Conservation (phyloP, 1,139 yeast species). For the Geotrichum europaeum region DNA sequence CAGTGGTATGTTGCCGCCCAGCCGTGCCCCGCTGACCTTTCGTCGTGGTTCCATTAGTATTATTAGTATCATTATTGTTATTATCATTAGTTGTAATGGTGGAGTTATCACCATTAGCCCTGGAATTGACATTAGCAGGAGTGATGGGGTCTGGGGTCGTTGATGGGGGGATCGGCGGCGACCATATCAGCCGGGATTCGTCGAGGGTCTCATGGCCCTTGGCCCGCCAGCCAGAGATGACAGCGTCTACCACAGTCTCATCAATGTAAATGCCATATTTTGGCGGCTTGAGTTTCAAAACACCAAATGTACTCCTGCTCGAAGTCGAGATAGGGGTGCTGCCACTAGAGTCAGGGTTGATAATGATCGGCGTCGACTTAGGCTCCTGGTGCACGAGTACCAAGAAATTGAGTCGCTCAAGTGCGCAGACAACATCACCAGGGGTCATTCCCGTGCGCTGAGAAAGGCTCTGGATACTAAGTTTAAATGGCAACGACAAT, state of each 20-base stretch:
- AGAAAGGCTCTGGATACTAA: constrained; percentile 43
- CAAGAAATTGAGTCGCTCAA: constrained; percentile 69
- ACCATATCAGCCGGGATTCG: constrained; percentile 56
- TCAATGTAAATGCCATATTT: constrained; percentile 55
- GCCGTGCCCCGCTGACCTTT: background rate
- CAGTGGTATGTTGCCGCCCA: background rate
- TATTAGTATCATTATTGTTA: background rate
- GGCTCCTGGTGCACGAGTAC: constrained; percentile 37
- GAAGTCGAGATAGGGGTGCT: background rate
- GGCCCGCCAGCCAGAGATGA: constrained; percentile 48
- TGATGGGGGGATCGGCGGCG: constrained; percentile 1
- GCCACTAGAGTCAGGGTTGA: background rate
- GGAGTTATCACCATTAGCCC: background rate
- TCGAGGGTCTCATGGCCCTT: constrained; percentile 52
- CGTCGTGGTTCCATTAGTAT: background rate
- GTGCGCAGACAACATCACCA: constrained; percentile 80
- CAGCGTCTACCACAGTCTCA: constrained; percentile 39
- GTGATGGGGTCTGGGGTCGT: background rate
- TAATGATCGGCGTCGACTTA: background rate
- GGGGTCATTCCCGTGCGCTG: constrained; percentile 71
- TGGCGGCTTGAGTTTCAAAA: background rate
- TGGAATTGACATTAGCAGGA: background rate
- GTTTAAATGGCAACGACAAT: background rate
- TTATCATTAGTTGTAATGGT: background rate
- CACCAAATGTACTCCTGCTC: background rate